Conservation (phyloP, 2,329 filamentous ascomycete species). For the Aschersonia sp. region DNA sequence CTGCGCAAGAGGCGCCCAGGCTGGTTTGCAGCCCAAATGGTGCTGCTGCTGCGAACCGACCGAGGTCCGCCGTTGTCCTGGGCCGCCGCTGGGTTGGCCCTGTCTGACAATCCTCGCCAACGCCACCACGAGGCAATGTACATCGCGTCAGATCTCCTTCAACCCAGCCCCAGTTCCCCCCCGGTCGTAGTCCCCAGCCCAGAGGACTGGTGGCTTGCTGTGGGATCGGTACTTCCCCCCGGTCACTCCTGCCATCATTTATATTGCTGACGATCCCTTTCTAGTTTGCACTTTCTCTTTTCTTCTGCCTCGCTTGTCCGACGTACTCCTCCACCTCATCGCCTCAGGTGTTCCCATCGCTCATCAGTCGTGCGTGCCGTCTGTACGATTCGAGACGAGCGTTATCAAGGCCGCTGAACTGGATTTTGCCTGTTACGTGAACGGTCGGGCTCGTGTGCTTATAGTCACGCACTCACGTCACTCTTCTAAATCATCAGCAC, state of each 20-base stretch:
- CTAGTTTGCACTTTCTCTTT: neutral
- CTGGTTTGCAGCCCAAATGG: no score
- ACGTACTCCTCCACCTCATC: neutral
- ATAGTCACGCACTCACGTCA: slow-evolving; percentile 7
- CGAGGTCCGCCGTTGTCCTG: neutral
- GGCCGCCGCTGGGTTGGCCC: slow-evolving; percentile 2
- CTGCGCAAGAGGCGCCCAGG: no score
- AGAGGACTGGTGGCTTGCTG: slow-evolving; percentile 6
- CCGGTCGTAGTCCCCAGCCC: slow-evolving; percentile 2
- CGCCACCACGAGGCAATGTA: slow-evolving; percentile 19
- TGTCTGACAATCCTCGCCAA: slow-evolving; percentile 9
- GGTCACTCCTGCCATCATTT: slow-evolving; percentile 1
- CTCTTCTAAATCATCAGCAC: slow-evolving; percentile 3
- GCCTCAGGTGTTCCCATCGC: neutral
- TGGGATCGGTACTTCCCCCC: slow-evolving; percentile 2
- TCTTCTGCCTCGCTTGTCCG: neutral
- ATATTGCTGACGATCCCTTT: slow-evolving; percentile 6
- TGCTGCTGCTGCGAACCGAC: no score
- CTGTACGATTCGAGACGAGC: neutral
- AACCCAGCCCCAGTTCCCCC: slow-evolving; percentile 3
- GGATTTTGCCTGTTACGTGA: slow-evolving; percentile 4
- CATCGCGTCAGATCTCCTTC: slow-evolving; percentile 19
- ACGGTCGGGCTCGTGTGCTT: neutral
- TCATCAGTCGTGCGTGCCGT: neutral
- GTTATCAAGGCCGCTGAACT: slow-evolving; percentile 1